Evolutionary conservation across 2,329 filamentous ascomycete genomes (phyloP).

Genomic region (Calycina herbarum): DNA sequence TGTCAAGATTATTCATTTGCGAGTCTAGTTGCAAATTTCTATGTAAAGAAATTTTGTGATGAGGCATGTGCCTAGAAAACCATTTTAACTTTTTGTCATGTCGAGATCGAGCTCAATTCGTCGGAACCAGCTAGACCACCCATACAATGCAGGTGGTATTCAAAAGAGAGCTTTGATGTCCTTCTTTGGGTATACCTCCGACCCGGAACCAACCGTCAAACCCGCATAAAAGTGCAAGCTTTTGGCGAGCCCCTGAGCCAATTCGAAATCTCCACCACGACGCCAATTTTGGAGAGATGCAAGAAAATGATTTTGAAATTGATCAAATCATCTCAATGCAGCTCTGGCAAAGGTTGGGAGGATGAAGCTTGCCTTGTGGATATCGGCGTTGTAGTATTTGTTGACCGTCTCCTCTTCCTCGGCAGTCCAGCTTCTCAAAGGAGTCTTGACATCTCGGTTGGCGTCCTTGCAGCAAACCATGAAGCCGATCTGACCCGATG

Average conservation of each 20-base stretch:
- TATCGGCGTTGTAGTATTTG: conserved; percentile 96
- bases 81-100: neutral
- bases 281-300: neutral
- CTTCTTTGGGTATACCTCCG: neutral
- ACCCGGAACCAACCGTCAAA: neutral
- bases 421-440: conserved; percentile 74
- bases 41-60: neutral
- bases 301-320: neutral
- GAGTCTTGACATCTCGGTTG: conserved; percentile 78
- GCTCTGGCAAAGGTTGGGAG: conserved; percentile 92
- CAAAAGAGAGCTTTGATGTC: neutral
- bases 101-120: neutral
- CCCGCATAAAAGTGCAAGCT: neutral
- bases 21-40: neutral
- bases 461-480: conserved; percentile 99
- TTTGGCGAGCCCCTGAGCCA: conserved; percentile 1
- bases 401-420: conserved; percentile 93
- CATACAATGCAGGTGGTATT: neutral
- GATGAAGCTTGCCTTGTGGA: conserved; percentile 92
- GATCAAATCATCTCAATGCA: conserved; percentile 52
- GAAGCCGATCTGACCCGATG: conserved; percentile 98
- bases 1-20: neutral
- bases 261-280: neutral
- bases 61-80: neutral
- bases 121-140: neutral